phyloP scores from a whole-genome alignment of 139 green algal species.

The Tetraselmis striata region DNA sequence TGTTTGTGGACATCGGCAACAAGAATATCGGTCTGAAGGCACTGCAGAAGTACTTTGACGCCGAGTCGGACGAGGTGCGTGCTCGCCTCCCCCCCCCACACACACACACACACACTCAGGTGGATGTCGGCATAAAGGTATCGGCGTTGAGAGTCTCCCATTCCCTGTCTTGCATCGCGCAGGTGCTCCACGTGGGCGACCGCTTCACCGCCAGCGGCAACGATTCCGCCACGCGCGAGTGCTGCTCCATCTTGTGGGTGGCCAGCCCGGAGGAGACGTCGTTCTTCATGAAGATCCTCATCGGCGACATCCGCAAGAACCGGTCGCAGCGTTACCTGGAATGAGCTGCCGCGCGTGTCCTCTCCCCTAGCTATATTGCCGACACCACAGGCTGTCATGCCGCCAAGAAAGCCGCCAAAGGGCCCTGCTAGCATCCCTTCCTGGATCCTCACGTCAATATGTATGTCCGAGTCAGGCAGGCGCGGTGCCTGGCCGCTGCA shows the following conservation, averaged over 20 bases:
- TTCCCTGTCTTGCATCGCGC: no score
- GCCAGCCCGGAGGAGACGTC: constrained; percentile 88
- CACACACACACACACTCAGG: no score
- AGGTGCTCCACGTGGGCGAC: constrained; percentile 89
- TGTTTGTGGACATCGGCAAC: constrained; percentile 93
- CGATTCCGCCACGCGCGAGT: constrained; percentile 78
- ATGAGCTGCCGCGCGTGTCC: no score
- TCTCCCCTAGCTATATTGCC: no score
- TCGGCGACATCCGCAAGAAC: constrained; percentile 41
- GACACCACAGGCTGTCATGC: no score
- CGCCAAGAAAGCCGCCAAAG: no score
- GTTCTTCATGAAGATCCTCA: constrained; percentile 79
- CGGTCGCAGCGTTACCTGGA: background rate
- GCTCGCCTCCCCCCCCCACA: background rate
- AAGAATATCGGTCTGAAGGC: constrained; percentile 86
- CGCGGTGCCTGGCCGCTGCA: no score
- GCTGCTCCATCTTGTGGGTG: constrained; percentile 92
- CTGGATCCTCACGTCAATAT: no score
- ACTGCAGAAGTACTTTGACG: constrained; percentile 71
- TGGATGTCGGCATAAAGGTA: no score
- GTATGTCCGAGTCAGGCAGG: no score
- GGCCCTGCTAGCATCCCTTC: no score
- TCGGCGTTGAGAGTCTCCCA: no score
- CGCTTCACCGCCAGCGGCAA: constrained; percentile 90
- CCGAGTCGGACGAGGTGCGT: constrained; percentile 29